Base-by-base conservation (phyloP, 805 yeast species). In the Ogataea salicorniae region DNA sequence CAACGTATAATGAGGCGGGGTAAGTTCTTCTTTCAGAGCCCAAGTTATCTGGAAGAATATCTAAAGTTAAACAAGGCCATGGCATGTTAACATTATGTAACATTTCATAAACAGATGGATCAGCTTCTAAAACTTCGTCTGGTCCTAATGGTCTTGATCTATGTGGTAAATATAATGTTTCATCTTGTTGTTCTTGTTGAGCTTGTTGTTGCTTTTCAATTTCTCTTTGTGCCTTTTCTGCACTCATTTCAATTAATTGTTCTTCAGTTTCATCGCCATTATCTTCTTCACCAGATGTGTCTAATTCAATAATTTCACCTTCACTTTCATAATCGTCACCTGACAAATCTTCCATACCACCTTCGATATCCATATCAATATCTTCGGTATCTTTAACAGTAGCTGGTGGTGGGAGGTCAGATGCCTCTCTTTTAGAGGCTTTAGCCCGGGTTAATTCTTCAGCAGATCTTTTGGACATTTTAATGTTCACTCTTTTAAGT, bases 61-160 rank as follows among this genome's bases (percentile, higher is more conserved):
- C 98, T 50, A 94, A 74, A 3, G 97, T 89, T 63, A 94, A 71
- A 70, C 97, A 90, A 13, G 99, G 98, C 98, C 98, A 94, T 59
- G 96, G 95, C 67, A 92, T 72, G 66, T 87, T 87, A 50, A 92
- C 88, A 59, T 87, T 87, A 67, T 94, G 99, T 48, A 94, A 72
- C 98, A 94, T 94, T 61, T 92, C 96, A 65, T 94, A 94, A 3
- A 92, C 97, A 7, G 90, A 74, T 40, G 96, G 96, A 69, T 94
- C 99, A 1, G 98, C 96, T 70, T 92, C 97, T 62, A 94, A 75
- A 13, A 86, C 95, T 71, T 94, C 98, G 70, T 89, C 96, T 2
- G 96, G 95, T 1, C 97, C 97, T 56, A 94, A 75, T 6, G 97
- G 97, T 59, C 80, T 82, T 26, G 94, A 84, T 68, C 82, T 77